A percentile compares a stretch with the other conserved stretches of the same genome.
Evolutionary conservation across 495 filamentous ascomycete species (phyloP).

Genomic region (Cudoniella acicularis): DNA sequence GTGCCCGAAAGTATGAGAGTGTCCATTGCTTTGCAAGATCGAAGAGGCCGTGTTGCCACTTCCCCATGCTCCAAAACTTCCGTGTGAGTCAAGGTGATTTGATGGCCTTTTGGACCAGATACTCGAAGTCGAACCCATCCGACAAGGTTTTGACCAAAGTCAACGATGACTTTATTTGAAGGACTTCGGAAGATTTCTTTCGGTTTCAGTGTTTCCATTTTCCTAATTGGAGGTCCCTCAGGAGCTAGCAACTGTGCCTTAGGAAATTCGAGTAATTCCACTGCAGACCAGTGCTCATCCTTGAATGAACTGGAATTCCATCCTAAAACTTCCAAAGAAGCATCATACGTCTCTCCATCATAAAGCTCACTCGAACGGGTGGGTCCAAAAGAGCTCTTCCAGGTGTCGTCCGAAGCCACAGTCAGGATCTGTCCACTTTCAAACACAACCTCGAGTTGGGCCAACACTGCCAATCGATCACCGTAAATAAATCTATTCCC

Average conservation of each 20-base stretch:
- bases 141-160: constrained; percentile 56
- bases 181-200: constrained; percentile 39
- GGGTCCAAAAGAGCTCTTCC: constrained; percentile 38
- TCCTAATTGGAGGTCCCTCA: constrained; percentile 18
- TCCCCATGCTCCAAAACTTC: constrained; percentile 53
- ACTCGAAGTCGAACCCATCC: constrained; percentile 42
- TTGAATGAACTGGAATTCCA: constrained; percentile 23
- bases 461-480: constrained; percentile 41
- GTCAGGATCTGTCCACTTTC: constrained; percentile 25
- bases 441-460: constrained; percentile 38
- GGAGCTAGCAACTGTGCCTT: constrained; percentile 6
- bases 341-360: constrained; percentile 50
- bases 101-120: constrained; percentile 30
- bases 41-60: constrained; percentile 44
- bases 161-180: constrained; percentile 42
- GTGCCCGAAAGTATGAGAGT: constrained; percentile 31
- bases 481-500: constrained; percentile 37
- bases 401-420: constrained; percentile 39
- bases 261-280: constrained; percentile 10
- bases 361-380: constrained; percentile 48
- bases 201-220: constrained; percentile 26
- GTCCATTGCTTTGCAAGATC: constrained; percentile 43
- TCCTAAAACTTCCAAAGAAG: constrained; percentile 24
- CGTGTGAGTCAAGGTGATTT: constrained; percentile 40
- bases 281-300: constrained; percentile 10